Evolutionary conservation across 1,284 basidiomycete genomes (phyloP).

Genomic region (Malassezia furfur): DNA sequence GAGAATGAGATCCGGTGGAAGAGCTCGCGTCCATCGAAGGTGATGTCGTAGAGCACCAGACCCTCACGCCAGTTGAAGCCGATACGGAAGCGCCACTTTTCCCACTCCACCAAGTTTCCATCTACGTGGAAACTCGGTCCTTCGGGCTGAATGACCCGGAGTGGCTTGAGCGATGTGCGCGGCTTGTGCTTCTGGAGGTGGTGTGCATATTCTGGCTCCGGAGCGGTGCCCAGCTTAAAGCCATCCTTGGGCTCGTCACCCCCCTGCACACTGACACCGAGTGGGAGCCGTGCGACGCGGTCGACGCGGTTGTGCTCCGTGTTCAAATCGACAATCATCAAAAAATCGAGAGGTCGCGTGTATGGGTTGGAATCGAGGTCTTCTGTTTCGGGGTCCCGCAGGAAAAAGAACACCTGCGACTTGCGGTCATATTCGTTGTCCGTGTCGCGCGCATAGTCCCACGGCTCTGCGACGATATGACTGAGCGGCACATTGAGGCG

Average conservation of each 20-base stretch:
- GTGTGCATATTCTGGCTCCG: slow-evolving; percentile 12
- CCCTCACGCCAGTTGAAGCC: slow-evolving; percentile 61
- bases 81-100: slow-evolving; percentile 88
- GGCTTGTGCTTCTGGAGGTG: slow-evolving; percentile 7
- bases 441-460: slow-evolving; percentile 12
- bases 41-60: slow-evolving; percentile 56
- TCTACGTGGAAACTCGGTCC: slow-evolving; percentile 79
- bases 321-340: slow-evolving; percentile 61
- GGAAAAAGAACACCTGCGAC: slow-evolving; percentile 10
- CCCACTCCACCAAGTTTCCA: slow-evolving; percentile 75
- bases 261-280: neutral
- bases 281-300: slow-evolving; percentile 54
- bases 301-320: too few species aligned
- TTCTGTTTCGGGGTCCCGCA: slow-evolving; percentile 3
- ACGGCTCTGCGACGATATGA: slow-evolving; percentile 7
- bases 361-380: slow-evolving; percentile 23
- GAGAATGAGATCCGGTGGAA: slow-evolving; percentile 51
- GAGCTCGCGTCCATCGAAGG: slow-evolving; percentile 47
- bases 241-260: neutral
- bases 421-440: slow-evolving; percentile 4
- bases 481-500: slow-evolving; percentile 4
- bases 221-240: neutral
- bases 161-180: slow-evolving; percentile 66
- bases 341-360: slow-evolving; percentile 57
- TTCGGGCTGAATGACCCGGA: slow-evolving; percentile 77